These are phyloP conservation scores for Cotoneaster glaucophyllus DNA, from an alignment of 306 rosid species.

Conservation along the genomic window DNA sequence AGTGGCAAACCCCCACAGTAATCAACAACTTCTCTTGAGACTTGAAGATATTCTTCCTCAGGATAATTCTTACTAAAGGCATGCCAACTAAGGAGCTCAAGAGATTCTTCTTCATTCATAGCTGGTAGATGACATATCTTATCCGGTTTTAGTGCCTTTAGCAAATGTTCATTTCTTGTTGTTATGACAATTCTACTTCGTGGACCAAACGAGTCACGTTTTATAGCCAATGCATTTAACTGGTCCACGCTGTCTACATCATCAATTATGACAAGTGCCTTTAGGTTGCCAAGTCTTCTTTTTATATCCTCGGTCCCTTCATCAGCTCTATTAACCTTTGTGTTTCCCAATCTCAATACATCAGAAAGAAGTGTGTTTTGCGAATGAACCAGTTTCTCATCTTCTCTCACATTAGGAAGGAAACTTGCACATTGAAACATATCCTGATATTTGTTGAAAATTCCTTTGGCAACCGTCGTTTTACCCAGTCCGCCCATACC, in stretches of 20 bases:
- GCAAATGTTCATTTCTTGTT: constrained; percentile 7
- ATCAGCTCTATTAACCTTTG: background rate
- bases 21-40: constrained; percentile 5
- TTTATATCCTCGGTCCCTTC: background rate
- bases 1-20: constrained; percentile 34
- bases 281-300: background rate
- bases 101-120: constrained; percentile 12
- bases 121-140: background rate
- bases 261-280: constrained; percentile 13
- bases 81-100: constrained; percentile 19
- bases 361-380: constrained; percentile 17
- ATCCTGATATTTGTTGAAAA: constrained; percentile 1
- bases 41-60: background rate
- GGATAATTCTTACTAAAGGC: constrained; percentile 16
- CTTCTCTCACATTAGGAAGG: background rate
- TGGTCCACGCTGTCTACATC: background rate
- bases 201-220: background rate
- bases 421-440: background rate
- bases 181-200: constrained; percentile 27
- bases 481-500: background rate
- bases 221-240: background rate
- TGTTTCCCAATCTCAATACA: background rate
- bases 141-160: background rate
- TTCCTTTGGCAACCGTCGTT: constrained; percentile 14
- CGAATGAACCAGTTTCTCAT: background rate